Percentiles rank a stretch among this genome's conserved stretches.
These are phyloP conservation scores for Terfezia boudieri DNA, from an alignment of 495 filamentous ascomycete species.

Conservation along the genomic window DNA sequence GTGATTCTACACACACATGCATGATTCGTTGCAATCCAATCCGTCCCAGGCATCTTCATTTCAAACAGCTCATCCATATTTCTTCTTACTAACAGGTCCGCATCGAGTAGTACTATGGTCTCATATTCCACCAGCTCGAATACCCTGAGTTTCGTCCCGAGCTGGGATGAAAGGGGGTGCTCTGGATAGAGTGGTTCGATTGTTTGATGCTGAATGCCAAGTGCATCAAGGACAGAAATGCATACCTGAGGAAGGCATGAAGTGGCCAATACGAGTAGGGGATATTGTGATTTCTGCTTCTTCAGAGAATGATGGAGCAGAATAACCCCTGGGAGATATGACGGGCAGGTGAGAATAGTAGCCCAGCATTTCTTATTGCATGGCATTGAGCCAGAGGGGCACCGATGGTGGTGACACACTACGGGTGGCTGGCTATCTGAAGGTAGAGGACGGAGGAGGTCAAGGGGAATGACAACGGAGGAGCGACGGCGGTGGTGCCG, in stretches of 20 bases:
- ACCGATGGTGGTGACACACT: no score
- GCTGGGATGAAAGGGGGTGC: conserved; percentile 24
- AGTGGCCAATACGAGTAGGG: conserved; percentile 29
- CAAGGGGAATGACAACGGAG: no score
- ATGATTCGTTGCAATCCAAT: conserved; percentile 27
- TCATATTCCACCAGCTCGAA: conserved; percentile 25
- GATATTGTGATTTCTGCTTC: conserved; percentile 23
- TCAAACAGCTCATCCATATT: conserved; percentile 21
- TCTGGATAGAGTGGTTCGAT: conserved; percentile 20
- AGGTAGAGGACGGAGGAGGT: no score
- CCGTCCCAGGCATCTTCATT: conserved; percentile 1
- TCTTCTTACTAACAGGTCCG: conserved; percentile 27
- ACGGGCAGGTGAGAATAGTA: conserved; percentile 28
- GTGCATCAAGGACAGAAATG: conserved; percentile 20
- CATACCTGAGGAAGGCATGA: conserved; percentile 15
- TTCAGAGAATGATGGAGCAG: conserved; percentile 27
- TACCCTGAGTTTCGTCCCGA: conserved; percentile 32
- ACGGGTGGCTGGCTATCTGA: no score
- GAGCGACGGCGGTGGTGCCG: no score
- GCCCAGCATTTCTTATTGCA: conserved; percentile 18
- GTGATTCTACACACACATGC: conserved; percentile 33
- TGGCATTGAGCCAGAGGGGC: no score
- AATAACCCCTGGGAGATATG: conserved; percentile 30
- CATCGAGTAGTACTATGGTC: conserved; percentile 27
- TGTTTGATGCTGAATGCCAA: conserved; percentile 19